phyloP scores from a whole-genome alignment of 2,329 filamentous ascomycete species.

The Penicillium thymicola region DNA sequence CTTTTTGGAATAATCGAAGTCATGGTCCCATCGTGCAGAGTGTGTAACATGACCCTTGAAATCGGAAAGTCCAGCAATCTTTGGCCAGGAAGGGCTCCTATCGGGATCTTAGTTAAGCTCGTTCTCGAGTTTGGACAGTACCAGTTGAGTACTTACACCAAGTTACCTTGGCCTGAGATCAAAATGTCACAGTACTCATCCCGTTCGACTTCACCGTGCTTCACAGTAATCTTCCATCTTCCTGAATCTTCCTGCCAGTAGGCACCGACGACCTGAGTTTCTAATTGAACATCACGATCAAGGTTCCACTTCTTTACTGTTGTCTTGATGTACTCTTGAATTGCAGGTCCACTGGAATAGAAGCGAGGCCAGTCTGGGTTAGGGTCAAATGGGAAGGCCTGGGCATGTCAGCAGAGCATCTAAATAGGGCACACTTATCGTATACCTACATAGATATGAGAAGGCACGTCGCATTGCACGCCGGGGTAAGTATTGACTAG shows the following conservation, averaged over 20 bases:
- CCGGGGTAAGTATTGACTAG: conserved; percentile 22
- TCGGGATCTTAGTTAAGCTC: not conserved
- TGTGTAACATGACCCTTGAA: conserved; percentile 28
- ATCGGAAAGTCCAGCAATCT: conserved; percentile 24
- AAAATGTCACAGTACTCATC: conserved; percentile 23
- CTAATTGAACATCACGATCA: conserved; percentile 38
- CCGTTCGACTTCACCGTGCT: conserved; percentile 12
- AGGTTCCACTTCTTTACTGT: conserved; percentile 41
- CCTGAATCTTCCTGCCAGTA: conserved; percentile 33
- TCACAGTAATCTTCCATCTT: conserved; percentile 20
- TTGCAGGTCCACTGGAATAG: conserved; percentile 41
- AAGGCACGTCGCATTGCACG: conserved; percentile 30
- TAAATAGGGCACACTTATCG: not conserved
- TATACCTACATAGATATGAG: conserved; percentile 34
- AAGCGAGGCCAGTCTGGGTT: conserved; percentile 43
- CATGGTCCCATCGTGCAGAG: conserved; percentile 28
- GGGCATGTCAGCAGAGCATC: not conserved
- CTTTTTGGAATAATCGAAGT: conserved; percentile 24
- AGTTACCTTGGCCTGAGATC: conserved; percentile 26
- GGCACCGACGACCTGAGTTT: conserved; percentile 39
- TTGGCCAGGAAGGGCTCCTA: conserved; percentile 17
- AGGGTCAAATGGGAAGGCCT: conserved; percentile 38
- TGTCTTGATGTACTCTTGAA: conserved; percentile 41
- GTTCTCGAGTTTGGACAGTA: not conserved
- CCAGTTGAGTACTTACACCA: conserved; percentile 21